These are phyloP conservation scores for Rhodotorula diobovata DNA, from an alignment of 768 basidiomycete genomes.

Conservation along the genomic window DNA sequence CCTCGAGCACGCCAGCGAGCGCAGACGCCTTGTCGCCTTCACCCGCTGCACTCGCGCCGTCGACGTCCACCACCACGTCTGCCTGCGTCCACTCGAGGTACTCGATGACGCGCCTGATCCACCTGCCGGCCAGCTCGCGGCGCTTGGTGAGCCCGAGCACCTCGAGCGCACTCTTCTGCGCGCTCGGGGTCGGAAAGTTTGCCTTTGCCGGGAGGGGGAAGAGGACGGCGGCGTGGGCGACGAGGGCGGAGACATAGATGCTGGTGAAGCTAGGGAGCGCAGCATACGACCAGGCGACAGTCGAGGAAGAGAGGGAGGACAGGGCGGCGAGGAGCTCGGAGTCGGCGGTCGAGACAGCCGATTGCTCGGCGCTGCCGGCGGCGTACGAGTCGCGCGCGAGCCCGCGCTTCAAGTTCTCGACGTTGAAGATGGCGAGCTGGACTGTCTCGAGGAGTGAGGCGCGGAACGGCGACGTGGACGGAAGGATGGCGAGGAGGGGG, in stretches of 20 bases:
- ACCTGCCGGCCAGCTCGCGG: slow-evolving; percentile 26
- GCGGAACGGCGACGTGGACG: not conserved
- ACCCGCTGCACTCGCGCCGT: not conserved
- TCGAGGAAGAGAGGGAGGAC: not conserved
- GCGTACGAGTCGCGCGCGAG: slow-evolving; percentile 34
- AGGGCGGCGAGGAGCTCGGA: slow-evolving; percentile 29
- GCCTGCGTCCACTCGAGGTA: slow-evolving; percentile 12
- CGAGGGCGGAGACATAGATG: slow-evolving; percentile 25
- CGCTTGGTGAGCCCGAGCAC: slow-evolving; percentile 27
- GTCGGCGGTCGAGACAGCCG: slow-evolving; percentile 7
- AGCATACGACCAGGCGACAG: not conserved
- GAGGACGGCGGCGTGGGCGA: slow-evolving; percentile 13
- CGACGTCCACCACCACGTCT: not conserved
- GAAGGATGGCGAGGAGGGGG: slow-evolving; percentile 14
- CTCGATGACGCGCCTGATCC: slow-evolving; percentile 15
- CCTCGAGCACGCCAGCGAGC: slow-evolving; percentile 7
- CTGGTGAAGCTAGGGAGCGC: slow-evolving; percentile 15
- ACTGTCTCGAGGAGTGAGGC: slow-evolving; percentile 17
- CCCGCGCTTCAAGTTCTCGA: slow-evolving; percentile 38
- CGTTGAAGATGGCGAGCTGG: slow-evolving; percentile 36
- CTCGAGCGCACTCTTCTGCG: slow-evolving; percentile 32
- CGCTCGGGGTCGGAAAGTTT: slow-evolving; percentile 31
- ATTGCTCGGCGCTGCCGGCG: not conserved
- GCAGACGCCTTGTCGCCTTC: slow-evolving; percentile 10
- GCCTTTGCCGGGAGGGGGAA: slow-evolving; percentile 37